Conservation (phyloP, 495 filamentous ascomycete species). For the Xylaria scruposa region DNA sequence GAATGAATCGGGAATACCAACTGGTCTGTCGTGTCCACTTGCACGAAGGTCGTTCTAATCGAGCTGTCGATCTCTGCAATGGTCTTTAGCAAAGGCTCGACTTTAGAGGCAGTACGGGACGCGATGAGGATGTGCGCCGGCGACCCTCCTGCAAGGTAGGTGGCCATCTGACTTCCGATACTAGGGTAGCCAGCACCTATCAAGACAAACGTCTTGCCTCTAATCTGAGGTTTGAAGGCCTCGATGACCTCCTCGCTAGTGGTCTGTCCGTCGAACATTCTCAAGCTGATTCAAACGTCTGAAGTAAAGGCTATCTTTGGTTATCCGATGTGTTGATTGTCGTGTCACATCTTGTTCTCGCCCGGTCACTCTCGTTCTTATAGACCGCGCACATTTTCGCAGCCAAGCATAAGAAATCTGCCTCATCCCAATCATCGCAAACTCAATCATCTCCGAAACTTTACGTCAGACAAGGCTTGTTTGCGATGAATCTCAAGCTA, state of each 20-base stretch:
- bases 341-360: not conserved
- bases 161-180: slow-evolving; percentile 55
- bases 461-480: not conserved
- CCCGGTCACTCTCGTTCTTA: not conserved
- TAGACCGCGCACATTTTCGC: not conserved
- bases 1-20: not conserved
- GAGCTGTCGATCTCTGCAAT: slow-evolving; percentile 46
- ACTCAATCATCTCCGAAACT: not conserved
- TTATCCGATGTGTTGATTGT: not conserved
- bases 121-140: slow-evolving; percentile 54
- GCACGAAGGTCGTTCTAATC: slow-evolving; percentile 51
- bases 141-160: slow-evolving; percentile 49
- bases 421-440: not conserved
- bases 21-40: slow-evolving; percentile 54
- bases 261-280: slow-evolving; percentile 43
- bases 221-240: slow-evolving; percentile 41
- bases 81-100: slow-evolving; percentile 49
- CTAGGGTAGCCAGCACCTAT: slow-evolving; percentile 56
- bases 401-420: not conserved
- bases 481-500: not conserved
- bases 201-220: slow-evolving; percentile 49
- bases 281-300: not conserved
- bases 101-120: slow-evolving; percentile 47
- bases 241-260: slow-evolving; percentile 46
- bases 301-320: not conserved